phyloP scores from a whole-genome alignment of 257 asterid species.

The Lavandula angustifolia region DNA sequence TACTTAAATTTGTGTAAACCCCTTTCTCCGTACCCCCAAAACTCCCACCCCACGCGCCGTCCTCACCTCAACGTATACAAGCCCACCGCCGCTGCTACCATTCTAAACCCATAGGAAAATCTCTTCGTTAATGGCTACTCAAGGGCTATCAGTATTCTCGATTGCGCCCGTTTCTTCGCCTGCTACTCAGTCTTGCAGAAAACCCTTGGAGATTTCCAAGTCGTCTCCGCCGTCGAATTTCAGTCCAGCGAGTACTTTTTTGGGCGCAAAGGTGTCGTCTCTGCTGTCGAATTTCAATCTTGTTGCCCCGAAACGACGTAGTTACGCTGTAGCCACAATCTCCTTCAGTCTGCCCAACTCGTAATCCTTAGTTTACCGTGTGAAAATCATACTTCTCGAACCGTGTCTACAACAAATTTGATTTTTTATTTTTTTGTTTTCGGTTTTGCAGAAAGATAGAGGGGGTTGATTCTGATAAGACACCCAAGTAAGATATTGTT shows the following conservation, averaged over 20 bases:
- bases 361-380: constrained; percentile 42
- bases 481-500: constrained; percentile 48
- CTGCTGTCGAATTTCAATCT: constrained; percentile 37
- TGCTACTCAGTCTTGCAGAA: constrained; percentile 38
- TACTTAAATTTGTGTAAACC: no score
- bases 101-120: constrained; percentile 6
- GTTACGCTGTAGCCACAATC: constrained; percentile 62
- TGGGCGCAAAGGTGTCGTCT: constrained; percentile 53
- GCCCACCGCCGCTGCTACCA: no score
- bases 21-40: no score
- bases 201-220: constrained; percentile 36
- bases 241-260: constrained; percentile 41
- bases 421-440: constrained; percentile 16
- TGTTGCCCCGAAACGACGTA: constrained; percentile 49
- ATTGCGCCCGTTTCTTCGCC: constrained; percentile 44
- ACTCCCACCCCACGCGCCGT: no score
- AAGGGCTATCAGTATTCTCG: constrained; percentile 57
- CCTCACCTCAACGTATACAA: no score
- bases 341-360: constrained; percentile 68
- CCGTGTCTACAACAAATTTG: no score
- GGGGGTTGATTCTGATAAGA: constrained; percentile 45
- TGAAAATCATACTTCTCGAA: constrained; percentile 1
- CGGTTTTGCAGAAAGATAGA: constrained; percentile 50
- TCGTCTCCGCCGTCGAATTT: no score
- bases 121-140: constrained; percentile 66